Evolutionary conservation across 75 land plant species (phyloP).

Genomic region (Cryptomeria japonica): DNA sequence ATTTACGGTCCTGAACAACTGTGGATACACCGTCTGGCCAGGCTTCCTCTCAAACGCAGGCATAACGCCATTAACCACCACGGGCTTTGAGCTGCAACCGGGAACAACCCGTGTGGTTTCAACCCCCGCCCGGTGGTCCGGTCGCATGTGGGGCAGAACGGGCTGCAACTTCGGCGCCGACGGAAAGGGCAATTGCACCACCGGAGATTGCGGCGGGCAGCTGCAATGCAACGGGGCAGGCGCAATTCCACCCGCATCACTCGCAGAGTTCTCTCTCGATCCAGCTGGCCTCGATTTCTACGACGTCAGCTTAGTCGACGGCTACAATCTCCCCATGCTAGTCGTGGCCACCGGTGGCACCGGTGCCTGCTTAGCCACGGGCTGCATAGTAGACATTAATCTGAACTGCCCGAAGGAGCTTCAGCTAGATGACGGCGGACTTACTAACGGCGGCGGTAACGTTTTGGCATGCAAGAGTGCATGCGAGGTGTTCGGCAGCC

Average conservation of each 20-base stretch:
- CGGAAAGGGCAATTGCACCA: constrained; percentile 8
- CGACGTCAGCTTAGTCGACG: constrained; percentile 14
- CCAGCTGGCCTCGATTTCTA: constrained; percentile 8
- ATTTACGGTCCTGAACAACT: constrained; percentile 31
- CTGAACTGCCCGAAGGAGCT: constrained; percentile 16
- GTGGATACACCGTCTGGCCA: constrained; percentile 51
- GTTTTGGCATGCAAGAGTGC: constrained; percentile 48
- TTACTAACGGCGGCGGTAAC: neutral
- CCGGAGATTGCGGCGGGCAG: constrained; percentile 21
- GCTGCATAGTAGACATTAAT: neutral
- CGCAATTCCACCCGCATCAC: constrained; percentile 12
- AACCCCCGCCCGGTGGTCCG: constrained; percentile 18
- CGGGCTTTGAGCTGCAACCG: constrained; percentile 22
- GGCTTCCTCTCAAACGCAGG: constrained; percentile 37
- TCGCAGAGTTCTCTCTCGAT: constrained; percentile 17
- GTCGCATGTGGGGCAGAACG: constrained; percentile 24
- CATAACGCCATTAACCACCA: constrained; percentile 11
- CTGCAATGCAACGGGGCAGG: constrained; percentile 17
- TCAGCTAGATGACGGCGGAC: constrained; percentile 15
- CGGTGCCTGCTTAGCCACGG: neutral
- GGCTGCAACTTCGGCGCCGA: constrained; percentile 14
- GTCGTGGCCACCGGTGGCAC: neutral
- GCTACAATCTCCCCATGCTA: constrained; percentile 8
- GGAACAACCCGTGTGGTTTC: neutral
- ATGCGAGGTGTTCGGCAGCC: constrained; percentile 30